Evolutionary conservation across 202 grass and related monocot species (phyloP), one percentile per base, ranked within the genome.

Genomic region (Brachypodium distachyon): DNA sequence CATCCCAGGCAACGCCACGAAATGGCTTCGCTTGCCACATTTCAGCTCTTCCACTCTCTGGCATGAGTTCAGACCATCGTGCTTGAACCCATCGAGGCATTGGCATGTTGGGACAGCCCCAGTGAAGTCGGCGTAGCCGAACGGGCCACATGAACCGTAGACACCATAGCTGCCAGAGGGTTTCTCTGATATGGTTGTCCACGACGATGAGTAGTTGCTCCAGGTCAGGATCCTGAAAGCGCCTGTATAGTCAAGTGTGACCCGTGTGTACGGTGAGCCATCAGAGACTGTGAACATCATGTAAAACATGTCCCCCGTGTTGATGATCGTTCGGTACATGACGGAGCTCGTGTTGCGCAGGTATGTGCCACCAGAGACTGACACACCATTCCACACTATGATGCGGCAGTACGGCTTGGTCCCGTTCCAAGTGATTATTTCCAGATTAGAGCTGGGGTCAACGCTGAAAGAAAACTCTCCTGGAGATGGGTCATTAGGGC

Each of bases 171-270:
- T 11, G 7, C 19, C 36, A 64, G 12, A 2, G 14, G 74, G 31
- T 19, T 0, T 0, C 18, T 8, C 42, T 4, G 41, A 14, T 9
- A 57, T 22, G 4, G 27, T 31, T 55, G 12, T 18, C 83, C 83
- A 85, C 0, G 56, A 43, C 1, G 48, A 50, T 0, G 33, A 55
- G 50, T 23, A 18, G 40, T 4, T 76, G 62, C 77, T 50, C 83
- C 83, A 85, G 12, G 16, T 48, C 14, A 60, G 43, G 25, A 34
- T 10, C 9, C 7, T 70, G 2, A 40, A 0, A 31, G 28, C 61
- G 26, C 83, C 83, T 2, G 67, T 79, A 48, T 78, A 85, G 42
- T 85, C 76, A 4, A 85, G 32, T 4, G 23, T 74, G 32, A 73
- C 7, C 31, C 83, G 83, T 2, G 26, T 21, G 4, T 33, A 66